Conservation (phyloP, 2,329 filamentous ascomycete genomes). For the Lojkania enalia region DNA sequence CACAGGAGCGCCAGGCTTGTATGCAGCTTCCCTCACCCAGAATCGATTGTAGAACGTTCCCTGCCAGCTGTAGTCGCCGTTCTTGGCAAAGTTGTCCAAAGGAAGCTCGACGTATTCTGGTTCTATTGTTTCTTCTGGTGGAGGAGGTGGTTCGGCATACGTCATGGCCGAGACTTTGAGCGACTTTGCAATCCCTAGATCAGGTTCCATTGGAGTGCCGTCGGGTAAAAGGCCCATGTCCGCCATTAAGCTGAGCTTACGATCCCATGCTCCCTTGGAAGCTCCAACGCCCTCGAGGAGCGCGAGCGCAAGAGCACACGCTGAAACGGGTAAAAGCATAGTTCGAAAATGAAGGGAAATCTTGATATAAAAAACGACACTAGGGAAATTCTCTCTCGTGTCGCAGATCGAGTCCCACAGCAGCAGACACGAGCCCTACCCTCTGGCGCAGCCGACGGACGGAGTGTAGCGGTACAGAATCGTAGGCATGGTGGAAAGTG, state of each 20-base stretch:
- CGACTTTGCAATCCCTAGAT: conserved; percentile 4
- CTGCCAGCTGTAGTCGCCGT: conserved; percentile 24
- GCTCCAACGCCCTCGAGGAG: conserved; percentile 26
- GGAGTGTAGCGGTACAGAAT: too few relatives aligned
- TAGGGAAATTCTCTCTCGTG: not conserved
- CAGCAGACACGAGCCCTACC: too few relatives aligned
- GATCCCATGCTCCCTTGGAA: conserved; percentile 24
- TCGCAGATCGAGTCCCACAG: too few relatives aligned
- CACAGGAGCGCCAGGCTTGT: conserved; percentile 43
- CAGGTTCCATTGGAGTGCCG: conserved; percentile 29
- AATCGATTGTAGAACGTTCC: conserved; percentile 43
- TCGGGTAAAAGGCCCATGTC: conserved; percentile 40
- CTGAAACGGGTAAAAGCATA: conserved; percentile 29
- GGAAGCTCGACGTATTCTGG: conserved; percentile 42
- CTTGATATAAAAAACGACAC: conserved; percentile 1
- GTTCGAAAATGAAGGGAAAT: not conserved
- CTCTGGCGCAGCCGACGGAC: too few relatives aligned
- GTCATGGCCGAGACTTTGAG: conserved; percentile 6
- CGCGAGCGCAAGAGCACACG: conserved; percentile 31
- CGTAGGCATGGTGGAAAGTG: too few relatives aligned
- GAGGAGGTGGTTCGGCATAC: conserved; percentile 1
- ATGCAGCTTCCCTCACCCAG: conserved; percentile 40
- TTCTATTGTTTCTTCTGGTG: conserved; percentile 20
- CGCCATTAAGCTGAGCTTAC: conserved; percentile 29
- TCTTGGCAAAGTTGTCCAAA: conserved; percentile 40